Base-by-base conservation (phyloP, 2,329 filamentous ascomycete genomes). In the Phaeosphaeria sp. region DNA sequence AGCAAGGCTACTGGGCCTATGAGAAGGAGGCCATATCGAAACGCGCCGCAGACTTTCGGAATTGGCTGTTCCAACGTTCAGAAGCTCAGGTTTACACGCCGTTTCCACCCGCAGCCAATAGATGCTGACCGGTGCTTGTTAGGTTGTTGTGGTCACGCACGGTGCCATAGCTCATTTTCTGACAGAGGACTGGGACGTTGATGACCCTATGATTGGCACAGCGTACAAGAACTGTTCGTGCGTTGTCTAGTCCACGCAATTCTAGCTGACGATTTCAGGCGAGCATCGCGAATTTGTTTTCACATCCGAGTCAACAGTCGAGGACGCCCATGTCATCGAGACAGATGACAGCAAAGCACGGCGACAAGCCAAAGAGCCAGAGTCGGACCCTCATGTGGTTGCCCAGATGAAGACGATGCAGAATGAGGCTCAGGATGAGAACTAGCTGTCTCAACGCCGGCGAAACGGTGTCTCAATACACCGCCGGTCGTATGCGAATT, bases 101-200 rank as follows among this genome's bases (percentile, higher is more conserved):
- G 22, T 15, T 27, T 30, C 22, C 18, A 42, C 49, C 24, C 39
- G 36, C 33, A 11, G 15, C 24, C 33, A 25, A 21, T 6, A 13
- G n/a, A 51, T 51, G 49, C 49, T 51, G 20, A 51, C 11, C 9
- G 33, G 20, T 7, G 22, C n/a, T n/a, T 17, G 24, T 9, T 33
- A 94, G 66, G 85, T 96, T 25, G 87, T 89, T 0, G 83, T 93
- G 1, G 91, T 96, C 7, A 90, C 91, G 2, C 93, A 96, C 69
- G 93, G 93, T 1, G 91, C 90, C 1, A 91, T 93, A 66, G 74
- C 96, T 68, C 93, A 97, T 75, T 96, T 92, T 69, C 79, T 97
- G 61, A 95, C 91, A 0, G 86, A 93, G 65, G 92, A 96, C 69
- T 96, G 89, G 87, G 63, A 72, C 42, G 70, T 71, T 13, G 64